Conservation (phyloP, 2,329 filamentous ascomycete species). For the Gnomoniopsis sp. region DNA sequence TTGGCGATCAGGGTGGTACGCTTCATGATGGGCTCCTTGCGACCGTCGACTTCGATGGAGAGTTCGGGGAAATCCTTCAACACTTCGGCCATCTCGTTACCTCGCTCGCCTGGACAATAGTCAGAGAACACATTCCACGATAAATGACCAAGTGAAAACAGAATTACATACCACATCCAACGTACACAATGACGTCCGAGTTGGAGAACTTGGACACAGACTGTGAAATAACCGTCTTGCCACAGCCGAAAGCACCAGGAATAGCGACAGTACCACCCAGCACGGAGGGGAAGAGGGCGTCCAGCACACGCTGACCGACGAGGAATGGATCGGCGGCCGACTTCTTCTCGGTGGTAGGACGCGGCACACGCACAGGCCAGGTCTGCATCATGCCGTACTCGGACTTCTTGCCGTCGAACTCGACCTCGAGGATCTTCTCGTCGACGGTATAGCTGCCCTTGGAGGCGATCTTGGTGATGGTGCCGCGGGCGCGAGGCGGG, state of each 20-base stretch:
- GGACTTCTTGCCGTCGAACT: slow-evolving; percentile 94
- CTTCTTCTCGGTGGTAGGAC: slow-evolving; percentile 88
- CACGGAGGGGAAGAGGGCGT: slow-evolving; percentile 93
- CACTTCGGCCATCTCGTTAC: slow-evolving; percentile 99
- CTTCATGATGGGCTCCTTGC: slow-evolving; percentile 99
- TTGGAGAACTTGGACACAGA: slow-evolving; percentile 99
- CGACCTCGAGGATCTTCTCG: slow-evolving; percentile 90
- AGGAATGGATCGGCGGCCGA: slow-evolving; percentile 87
- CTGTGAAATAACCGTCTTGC: slow-evolving; percentile 99
- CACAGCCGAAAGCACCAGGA: slow-evolving; percentile 95
- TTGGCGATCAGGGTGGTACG: slow-evolving; percentile 97
- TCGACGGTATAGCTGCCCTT: slow-evolving; percentile 93
- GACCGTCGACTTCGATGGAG: slow-evolving; percentile 88
- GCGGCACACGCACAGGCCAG: slow-evolving; percentile 95
- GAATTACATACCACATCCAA: slow-evolving; percentile 55
- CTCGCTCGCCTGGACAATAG: slow-evolving; percentile 66
- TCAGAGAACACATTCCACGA: neutral
- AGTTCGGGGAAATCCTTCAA: slow-evolving; percentile 99
- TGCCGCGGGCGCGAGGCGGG: slow-evolving; percentile 84
- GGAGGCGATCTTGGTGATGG: slow-evolving; percentile 83
- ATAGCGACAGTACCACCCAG: slow-evolving; percentile 98
- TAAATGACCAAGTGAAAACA: slow-evolving; percentile 24
- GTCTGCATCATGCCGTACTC: slow-evolving; percentile 98
- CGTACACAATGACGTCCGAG: slow-evolving; percentile 97
- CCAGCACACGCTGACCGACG: slow-evolving; percentile 93